Evolutionary conservation across 176 grass and related monocot species (phyloP).

Genomic region (bread wheat (Triticum aestivum)): DNA sequence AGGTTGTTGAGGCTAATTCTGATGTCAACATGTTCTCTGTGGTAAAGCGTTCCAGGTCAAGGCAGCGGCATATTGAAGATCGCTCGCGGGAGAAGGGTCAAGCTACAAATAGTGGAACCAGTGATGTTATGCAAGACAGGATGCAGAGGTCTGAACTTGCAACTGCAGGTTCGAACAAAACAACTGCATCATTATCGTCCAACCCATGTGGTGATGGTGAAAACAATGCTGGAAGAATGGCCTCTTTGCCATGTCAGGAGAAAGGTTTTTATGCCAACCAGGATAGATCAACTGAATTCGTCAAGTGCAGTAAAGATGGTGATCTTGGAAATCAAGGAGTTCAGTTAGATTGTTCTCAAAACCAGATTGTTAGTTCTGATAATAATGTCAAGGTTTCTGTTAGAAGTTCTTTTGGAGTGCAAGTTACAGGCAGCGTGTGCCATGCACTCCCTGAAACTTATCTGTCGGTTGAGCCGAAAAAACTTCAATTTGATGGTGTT

Average conservation of each 20-base stretch:
- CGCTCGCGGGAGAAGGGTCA: slow-evolving; percentile 25
- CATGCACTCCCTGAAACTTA: slow-evolving; percentile 32
- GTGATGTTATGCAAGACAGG: neutral
- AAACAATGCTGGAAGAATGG: slow-evolving; percentile 19
- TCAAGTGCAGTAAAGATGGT: slow-evolving; percentile 12
- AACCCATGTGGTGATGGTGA: slow-evolving; percentile 23
- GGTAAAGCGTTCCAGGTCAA: slow-evolving; percentile 67
- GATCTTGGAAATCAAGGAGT: slow-evolving; percentile 28
- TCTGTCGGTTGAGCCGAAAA: slow-evolving; percentile 42
- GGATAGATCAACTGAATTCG: slow-evolving; percentile 18
- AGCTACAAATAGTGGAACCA: slow-evolving; percentile 17
- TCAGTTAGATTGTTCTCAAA: slow-evolving; percentile 27
- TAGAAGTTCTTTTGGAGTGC: slow-evolving; percentile 18
- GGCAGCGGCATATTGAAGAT: slow-evolving; percentile 50
- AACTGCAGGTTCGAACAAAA: neutral
- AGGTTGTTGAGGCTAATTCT: slow-evolving; percentile 31
- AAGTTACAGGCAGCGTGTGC: slow-evolving; percentile 3
- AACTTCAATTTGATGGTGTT: slow-evolving; percentile 50
- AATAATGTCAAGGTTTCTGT: neutral
- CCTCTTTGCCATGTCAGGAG: slow-evolving; percentile 8
- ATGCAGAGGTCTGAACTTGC: slow-evolving; percentile 23
- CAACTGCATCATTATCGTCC: slow-evolving; percentile 24
- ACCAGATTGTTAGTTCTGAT: slow-evolving; percentile 17
- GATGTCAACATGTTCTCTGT: slow-evolving; percentile 43
- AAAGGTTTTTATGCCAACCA: slow-evolving; percentile 29